Percentiles rank a stretch among this genome's conserved stretches.
These are phyloP conservation scores for Penicillium concentricum DNA, from an alignment of 2,329 filamentous ascomycete genomes.

Conservation along the genomic window DNA sequence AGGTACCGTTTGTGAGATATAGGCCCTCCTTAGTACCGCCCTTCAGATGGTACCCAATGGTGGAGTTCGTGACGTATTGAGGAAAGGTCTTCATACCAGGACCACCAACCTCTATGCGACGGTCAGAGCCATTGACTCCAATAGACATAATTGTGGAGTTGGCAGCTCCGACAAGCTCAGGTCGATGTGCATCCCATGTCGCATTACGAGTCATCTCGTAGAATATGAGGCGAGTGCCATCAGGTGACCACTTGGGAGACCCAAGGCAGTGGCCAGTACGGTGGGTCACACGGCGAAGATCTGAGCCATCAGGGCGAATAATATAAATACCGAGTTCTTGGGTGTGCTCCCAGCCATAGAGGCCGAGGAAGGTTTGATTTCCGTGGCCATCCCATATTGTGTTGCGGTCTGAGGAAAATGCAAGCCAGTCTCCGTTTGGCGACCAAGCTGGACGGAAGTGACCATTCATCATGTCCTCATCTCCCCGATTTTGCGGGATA, in stretches of 20 bases:
- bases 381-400: slow-evolving; percentile 45
- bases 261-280: slow-evolving; percentile 9
- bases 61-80: slow-evolving; percentile 32
- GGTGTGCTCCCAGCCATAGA: slow-evolving; percentile 3
- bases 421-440: slow-evolving; percentile 44
- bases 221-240: slow-evolving; percentile 42
- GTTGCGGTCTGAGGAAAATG: slow-evolving; percentile 45
- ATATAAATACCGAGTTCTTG: slow-evolving; percentile 17
- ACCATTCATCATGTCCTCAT: slow-evolving; percentile 29
- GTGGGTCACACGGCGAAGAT: slow-evolving; percentile 8
- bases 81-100: slow-evolving; percentile 33
- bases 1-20: slow-evolving; percentile 25
- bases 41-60: slow-evolving; percentile 24
- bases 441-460: slow-evolving; percentile 45
- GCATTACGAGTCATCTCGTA: slow-evolving; percentile 42
- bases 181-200: slow-evolving; percentile 41
- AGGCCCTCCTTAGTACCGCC: slow-evolving; percentile 27
- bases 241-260: slow-evolving; percentile 30
- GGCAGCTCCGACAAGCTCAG: slow-evolving; percentile 17
- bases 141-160: slow-evolving; percentile 20
- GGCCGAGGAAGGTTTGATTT: slow-evolving; percentile 13
- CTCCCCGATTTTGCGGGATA: slow-evolving; percentile 23
- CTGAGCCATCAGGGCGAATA: slow-evolving; percentile 13
- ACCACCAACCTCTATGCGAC: slow-evolving; percentile 29
- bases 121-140: slow-evolving; percentile 26